A percentile compares a stretch with the other conserved stretches of the same genome.
phyloP scores from a whole-genome alignment of 441 rosid genomes.

The Euphorbia corollata region DNA sequence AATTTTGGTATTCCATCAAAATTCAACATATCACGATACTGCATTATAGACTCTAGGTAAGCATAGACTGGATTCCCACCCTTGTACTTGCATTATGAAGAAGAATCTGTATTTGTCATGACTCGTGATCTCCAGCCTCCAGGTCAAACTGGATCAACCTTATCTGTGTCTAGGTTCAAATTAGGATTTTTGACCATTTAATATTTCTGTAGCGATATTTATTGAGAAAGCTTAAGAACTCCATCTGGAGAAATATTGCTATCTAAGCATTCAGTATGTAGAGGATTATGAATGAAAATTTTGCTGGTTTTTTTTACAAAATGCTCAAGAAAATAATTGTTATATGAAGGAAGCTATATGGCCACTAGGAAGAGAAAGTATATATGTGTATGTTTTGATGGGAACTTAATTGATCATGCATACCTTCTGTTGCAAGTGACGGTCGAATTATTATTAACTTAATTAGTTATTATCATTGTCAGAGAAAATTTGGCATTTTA shows the following conservation, averaged over 20 bases:
- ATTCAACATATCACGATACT: not conserved
- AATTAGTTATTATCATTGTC: not conserved
- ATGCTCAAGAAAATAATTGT: not conserved
- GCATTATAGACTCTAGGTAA: not conserved
- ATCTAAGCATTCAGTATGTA: not conserved
- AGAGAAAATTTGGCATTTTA: not conserved
- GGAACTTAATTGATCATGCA: not conserved
- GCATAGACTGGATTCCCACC: not conserved
- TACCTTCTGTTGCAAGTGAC: not conserved
- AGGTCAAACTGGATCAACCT: conserved; percentile 1
- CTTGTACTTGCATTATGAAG: not conserved
- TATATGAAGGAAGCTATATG: not conserved
- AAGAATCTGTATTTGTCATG: not conserved
- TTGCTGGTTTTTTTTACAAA: not conserved
- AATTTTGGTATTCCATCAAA: not conserved
- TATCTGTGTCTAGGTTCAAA: not conserved
- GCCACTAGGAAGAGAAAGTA: not conserved
- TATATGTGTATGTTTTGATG: not conserved
- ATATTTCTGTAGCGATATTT: not conserved
- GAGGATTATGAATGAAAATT: not conserved
- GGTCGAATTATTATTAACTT: not conserved
- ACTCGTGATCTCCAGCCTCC: not conserved
- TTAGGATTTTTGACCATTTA: not conserved
- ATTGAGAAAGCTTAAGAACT: not conserved
- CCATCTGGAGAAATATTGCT: not conserved